phyloP scores from a whole-genome alignment of 495 filamentous ascomycete genomes.

The Cairneyella variabilis region DNA sequence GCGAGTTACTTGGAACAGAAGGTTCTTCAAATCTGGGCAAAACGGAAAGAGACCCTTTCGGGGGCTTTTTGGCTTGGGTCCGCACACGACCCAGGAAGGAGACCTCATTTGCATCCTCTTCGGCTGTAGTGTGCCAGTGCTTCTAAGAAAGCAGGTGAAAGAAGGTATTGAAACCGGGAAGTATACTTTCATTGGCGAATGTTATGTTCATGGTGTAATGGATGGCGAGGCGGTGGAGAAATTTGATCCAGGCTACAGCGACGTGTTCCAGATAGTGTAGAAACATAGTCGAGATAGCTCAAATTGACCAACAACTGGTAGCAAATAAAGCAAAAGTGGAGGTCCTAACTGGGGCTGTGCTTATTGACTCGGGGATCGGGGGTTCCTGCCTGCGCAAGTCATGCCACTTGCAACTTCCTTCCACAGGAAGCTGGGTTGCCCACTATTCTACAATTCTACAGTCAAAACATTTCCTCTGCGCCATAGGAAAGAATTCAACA shows the following conservation, averaged over 20 bases:
- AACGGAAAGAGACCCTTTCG: background rate
- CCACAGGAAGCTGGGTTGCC: too few relatives aligned
- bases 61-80: slow-evolving; percentile 18
- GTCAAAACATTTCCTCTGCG: too few relatives aligned
- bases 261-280: background rate
- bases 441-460: too few relatives aligned
- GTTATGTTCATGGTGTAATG: too few relatives aligned
- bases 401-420: too few relatives aligned
- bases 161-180: background rate
- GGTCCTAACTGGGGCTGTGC: too few relatives aligned
- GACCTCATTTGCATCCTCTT: slow-evolving; percentile 38
- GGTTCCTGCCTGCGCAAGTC: too few relatives aligned
- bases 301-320: background rate
- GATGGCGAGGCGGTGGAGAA: slow-evolving; percentile 5
- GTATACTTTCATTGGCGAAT: slow-evolving; percentile 7
- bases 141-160: too few relatives aligned
- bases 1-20: slow-evolving; percentile 4
- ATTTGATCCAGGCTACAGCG: too few relatives aligned
- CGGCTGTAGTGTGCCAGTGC: slow-evolving; percentile 40
- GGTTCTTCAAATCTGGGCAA: background rate
- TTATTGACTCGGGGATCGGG: too few relatives aligned
- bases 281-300: background rate
- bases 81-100: slow-evolving; percentile 13
- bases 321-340: too few relatives aligned
- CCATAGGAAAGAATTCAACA: too few relatives aligned